Evolutionary conservation across 306 rosid species (phyloP).

Genomic region (Quercus wislizeni): DNA sequence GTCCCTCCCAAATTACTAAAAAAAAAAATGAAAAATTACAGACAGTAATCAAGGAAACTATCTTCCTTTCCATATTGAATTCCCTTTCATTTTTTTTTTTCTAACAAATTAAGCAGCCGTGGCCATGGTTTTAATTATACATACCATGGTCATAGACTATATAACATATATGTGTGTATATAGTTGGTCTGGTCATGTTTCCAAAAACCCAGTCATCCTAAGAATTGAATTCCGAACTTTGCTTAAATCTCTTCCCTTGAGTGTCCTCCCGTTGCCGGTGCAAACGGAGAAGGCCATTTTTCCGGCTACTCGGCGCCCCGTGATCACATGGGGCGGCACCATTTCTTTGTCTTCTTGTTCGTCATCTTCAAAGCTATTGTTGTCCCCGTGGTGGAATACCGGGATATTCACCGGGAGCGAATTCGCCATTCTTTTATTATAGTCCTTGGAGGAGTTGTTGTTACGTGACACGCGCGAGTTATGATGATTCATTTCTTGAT

Average conservation of each 20-base stretch:
- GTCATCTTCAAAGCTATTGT: conserved; percentile 25
- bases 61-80: background rate
- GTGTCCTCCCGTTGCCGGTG: conserved; percentile 78
- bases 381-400: background rate
- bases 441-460: background rate
- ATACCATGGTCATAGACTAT: too few species aligned
- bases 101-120: background rate
- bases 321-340: conserved; percentile 84
- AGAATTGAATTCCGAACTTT: conserved; percentile 80
- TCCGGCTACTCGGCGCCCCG: conserved; percentile 50
- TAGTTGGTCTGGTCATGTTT: conserved; percentile 29
- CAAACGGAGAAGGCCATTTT: conserved; percentile 74
- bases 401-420: conserved; percentile 70
- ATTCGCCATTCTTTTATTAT: conserved; percentile 9
- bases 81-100: background rate
- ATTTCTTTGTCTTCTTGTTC: conserved; percentile 41
- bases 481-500: background rate
- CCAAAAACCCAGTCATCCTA: conserved; percentile 88
- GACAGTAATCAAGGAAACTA: background rate
- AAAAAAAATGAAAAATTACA: background rate
- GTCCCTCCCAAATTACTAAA: conserved; percentile 4
- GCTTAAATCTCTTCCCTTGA: conserved; percentile 87
- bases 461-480: background rate
- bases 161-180: too few species aligned
- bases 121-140: background rate